Conservation (phyloP, 192 early-diverging fungal species). For the Jimgerdemannia lactiflua region DNA sequence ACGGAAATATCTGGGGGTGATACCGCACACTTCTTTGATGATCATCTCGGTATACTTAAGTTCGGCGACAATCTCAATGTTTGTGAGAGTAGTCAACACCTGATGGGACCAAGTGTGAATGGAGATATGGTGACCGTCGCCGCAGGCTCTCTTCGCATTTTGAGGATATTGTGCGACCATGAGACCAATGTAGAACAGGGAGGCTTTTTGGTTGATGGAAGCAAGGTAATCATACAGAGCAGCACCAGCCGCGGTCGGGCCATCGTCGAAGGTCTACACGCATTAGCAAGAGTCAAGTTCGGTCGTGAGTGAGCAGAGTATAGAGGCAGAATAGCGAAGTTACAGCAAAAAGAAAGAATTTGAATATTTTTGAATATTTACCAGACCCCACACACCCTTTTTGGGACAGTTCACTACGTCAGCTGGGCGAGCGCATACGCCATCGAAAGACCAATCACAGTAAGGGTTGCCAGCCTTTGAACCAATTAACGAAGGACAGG, state of each 20-base stretch:
- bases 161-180: constrained; percentile 50
- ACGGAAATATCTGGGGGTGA: constrained; percentile 33
- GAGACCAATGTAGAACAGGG: constrained; percentile 64
- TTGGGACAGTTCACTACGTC: neutral
- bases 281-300: neutral
- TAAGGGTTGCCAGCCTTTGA: neutral
- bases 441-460: neutral
- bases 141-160: constrained; percentile 38
- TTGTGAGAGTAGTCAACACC: constrained; percentile 46
- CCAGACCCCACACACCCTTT: neutral
- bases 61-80: constrained; percentile 52
- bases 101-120: constrained; percentile 63
- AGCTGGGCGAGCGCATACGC: neutral
- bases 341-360: no score
- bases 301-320: no score
- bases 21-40: constrained; percentile 32
- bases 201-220: constrained; percentile 44
- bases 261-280: constrained; percentile 59
- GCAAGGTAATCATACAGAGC: constrained; percentile 44
- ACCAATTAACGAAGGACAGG: neutral
- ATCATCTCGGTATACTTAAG: constrained; percentile 49
- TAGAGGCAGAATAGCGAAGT: no score
- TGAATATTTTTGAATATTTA: no score
- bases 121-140: constrained; percentile 62
- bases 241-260: constrained; percentile 46